Base-by-base conservation (phyloP, 2,329 filamentous ascomycete genomes). In the Alternaria novae-zelandiae region DNA sequence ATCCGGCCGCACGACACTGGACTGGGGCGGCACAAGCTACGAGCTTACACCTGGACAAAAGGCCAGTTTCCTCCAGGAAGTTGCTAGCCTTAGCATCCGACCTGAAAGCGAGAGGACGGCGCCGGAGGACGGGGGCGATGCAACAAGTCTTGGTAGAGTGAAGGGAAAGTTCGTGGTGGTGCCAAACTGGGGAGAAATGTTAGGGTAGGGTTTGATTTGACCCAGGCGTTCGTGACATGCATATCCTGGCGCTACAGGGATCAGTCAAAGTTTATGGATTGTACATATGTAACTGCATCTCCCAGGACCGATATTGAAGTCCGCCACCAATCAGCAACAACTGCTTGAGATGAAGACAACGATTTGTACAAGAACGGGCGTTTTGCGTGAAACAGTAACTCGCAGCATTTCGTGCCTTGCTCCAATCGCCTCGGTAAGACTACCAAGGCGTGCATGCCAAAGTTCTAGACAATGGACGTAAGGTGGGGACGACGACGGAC, bases 91-190 rank as follows among this genome's bases (percentile, higher is more conserved):
- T 8, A 63, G 74, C n/a, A 69, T 77, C 8, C 66, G 70, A 4
- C 73, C 68, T 2, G 75, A 77, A 20, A 76, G 76, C 17, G 76
- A 82, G 17, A 78, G 82, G 46, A 70, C 75, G 30, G 72, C 70
- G 6, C 67, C 68, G 7, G 76, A 78, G 15, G 75, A 78, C 47
- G 78, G 76, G 13, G 83, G 83, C 1, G 80, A 82, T 59, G 83
- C 85, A 41, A 85, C 84, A 77, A 84, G 84, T 3, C 86, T 90
- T 81, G 88, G 88, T 9, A 84, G 88, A 70, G 82, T 90, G n/a
- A 87, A 85, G 75, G 87, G 86, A 57, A 90, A 89, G 77, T 89
- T 90, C 72, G 86, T 90, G 3, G 85, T 89, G 32, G 86, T 83
- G 54, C 88, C 88, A 13, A 84, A 90, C 73, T 89, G 87, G 86